Percentiles rank a stretch among this genome's conserved stretches.
These are phyloP conservation scores for Fusarium tupiense DNA, from an alignment of 2,329 filamentous ascomycete species.

Conservation along the genomic window DNA sequence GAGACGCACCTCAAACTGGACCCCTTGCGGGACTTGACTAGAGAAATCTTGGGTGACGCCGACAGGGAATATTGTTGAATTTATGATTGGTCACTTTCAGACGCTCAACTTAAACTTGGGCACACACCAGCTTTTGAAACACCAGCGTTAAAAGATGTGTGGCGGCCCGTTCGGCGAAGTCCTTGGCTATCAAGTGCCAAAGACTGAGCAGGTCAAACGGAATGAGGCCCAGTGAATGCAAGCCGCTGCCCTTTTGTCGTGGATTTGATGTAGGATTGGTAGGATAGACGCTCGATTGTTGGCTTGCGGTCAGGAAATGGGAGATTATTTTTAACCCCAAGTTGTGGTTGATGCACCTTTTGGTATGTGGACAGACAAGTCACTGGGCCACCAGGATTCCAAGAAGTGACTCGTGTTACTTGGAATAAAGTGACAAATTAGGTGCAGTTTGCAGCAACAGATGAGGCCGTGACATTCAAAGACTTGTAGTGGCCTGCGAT, in stretches of 20 bases:
- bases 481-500: slow-evolving; percentile 18
- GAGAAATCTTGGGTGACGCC: slow-evolving; percentile 38
- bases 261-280: slow-evolving; percentile 38
- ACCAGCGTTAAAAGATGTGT: slow-evolving; percentile 38
- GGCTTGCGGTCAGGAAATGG: slow-evolving; percentile 6
- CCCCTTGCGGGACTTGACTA: slow-evolving; percentile 19
- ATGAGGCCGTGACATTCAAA: slow-evolving; percentile 7
- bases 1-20: slow-evolving; percentile 43
- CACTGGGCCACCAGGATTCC: background rate
- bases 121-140: slow-evolving; percentile 45
- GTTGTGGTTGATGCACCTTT: background rate
- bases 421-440: background rate
- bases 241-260: slow-evolving; percentile 4
- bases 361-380: background rate
- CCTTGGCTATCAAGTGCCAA: slow-evolving; percentile 3
- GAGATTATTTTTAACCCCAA: slow-evolving; percentile 3
- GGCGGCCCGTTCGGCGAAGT: slow-evolving; percentile 33
- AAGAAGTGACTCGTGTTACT: slow-evolving; percentile 10
- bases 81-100: slow-evolving; percentile 48
- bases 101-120: slow-evolving; percentile 49
- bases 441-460: slow-evolving; percentile 5
- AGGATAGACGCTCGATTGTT: slow-evolving; percentile 39
- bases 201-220: slow-evolving; percentile 1
- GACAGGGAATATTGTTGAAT: slow-evolving; percentile 42
- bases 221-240: slow-evolving; percentile 29